These are phyloP conservation scores for Lophiostoma macrostomum DNA, from an alignment of 495 filamentous ascomycete genomes.

Conservation along the genomic window DNA sequence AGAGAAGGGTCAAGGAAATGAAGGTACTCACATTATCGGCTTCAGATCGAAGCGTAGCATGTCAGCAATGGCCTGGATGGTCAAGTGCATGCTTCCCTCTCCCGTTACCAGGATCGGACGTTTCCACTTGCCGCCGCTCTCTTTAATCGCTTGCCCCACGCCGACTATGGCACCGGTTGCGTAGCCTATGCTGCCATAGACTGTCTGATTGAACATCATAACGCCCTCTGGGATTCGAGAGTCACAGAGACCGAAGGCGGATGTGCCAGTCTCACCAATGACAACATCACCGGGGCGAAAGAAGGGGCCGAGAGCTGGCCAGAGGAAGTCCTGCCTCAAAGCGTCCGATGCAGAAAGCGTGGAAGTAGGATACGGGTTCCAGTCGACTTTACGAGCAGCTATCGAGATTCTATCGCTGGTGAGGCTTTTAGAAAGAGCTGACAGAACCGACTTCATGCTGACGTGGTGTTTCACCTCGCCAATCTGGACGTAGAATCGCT, in stretches of 20 bases:
- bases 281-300: slow-evolving; percentile 49
- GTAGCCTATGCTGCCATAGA: slow-evolving; percentile 47
- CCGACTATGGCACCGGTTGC: slow-evolving; percentile 42
- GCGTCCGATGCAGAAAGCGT: slow-evolving; percentile 7
- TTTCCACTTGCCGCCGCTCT: slow-evolving; percentile 53
- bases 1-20: too few relatives aligned
- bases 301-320: slow-evolving; percentile 33
- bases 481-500: slow-evolving; percentile 43
- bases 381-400: slow-evolving; percentile 17
- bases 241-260: slow-evolving; percentile 39
- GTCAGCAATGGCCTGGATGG: slow-evolving; percentile 42
- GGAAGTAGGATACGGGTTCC: slow-evolving; percentile 30
- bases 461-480: slow-evolving; percentile 35
- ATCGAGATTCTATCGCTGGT: slow-evolving; percentile 24
- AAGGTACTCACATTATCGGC: slow-evolving; percentile 38
- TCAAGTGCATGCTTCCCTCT: slow-evolving; percentile 46
- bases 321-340: slow-evolving; percentile 43
- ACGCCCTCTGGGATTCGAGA: slow-evolving; percentile 35
- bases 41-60: slow-evolving; percentile 39
- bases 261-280: slow-evolving; percentile 48
- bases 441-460: slow-evolving; percentile 38
- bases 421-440: slow-evolving; percentile 31
- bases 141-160: slow-evolving; percentile 44
- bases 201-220: slow-evolving; percentile 39
- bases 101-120: slow-evolving; percentile 43